Evolutionary conservation across 352 stramenopile species (phyloP).

Genomic region (Phytophthora sp.): DNA sequence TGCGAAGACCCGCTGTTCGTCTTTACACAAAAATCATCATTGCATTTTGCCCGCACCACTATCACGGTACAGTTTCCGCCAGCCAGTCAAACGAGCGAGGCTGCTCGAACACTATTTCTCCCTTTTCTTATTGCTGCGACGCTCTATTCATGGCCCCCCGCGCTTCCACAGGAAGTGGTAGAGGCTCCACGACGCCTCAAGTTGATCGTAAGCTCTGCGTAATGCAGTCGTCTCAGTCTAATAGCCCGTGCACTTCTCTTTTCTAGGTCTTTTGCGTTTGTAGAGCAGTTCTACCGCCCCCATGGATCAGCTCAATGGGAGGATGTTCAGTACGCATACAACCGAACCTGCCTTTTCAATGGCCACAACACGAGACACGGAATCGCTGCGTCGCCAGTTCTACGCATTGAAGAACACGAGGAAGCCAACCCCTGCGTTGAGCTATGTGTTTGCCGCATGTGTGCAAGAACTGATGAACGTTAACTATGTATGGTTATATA

Average conservation of each 20-base stretch:
- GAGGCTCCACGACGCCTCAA: neutral
- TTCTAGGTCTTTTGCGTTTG: neutral
- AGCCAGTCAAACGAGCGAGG: neutral
- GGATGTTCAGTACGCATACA: neutral
- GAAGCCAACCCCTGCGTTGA: neutral
- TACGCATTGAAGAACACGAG: constrained; percentile 5
- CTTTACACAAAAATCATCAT: too few relatives aligned
- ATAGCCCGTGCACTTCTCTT: neutral
- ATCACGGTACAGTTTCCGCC: neutral
- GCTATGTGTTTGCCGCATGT: neutral
- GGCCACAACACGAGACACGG: neutral
- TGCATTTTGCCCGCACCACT: neutral
- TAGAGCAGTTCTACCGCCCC: neutral
- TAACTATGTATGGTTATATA: neutral
- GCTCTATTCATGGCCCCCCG: neutral
- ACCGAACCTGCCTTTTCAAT: constrained; percentile 2
- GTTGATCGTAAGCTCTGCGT: neutral
- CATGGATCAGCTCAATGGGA: neutral
- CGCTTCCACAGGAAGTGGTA: neutral
- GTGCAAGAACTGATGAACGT: neutral
- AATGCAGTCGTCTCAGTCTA: neutral
- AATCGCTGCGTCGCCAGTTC: neutral
- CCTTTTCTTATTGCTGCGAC: too few relatives aligned
- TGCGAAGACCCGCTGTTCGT: too few relatives aligned
- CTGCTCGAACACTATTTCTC: too few relatives aligned